These are phyloP conservation scores for Cyberlindnera mycetangii DNA, from an alignment of 805 yeast species.

Conservation along the genomic window DNA sequence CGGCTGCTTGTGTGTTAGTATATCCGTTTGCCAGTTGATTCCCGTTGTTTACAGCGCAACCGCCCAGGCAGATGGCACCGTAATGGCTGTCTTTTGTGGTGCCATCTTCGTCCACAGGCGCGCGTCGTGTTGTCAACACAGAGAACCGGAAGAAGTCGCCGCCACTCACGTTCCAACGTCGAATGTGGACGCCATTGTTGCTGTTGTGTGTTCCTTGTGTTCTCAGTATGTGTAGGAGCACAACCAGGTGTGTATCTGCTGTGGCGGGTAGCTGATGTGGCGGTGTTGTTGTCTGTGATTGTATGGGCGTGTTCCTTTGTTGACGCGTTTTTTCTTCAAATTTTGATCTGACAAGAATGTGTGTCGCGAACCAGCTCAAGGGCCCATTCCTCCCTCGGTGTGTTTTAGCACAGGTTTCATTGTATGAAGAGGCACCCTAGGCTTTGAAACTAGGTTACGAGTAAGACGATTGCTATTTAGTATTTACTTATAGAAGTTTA, in stretches of 20 bases:
- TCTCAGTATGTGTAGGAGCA: not conserved
- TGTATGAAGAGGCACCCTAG: no score
- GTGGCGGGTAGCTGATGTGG: slow-evolving; percentile 3
- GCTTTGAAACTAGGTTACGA: no score
- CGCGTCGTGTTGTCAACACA: slow-evolving; percentile 3
- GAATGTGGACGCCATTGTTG: slow-evolving; percentile 38
- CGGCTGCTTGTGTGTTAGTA: slow-evolving; percentile 45
- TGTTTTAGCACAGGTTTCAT: no score
- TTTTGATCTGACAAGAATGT: slow-evolving; percentile 18
- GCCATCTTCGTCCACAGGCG: not conserved
- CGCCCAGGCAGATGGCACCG: not conserved
- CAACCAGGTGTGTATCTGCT: not conserved
- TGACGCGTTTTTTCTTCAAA: slow-evolving; percentile 18
- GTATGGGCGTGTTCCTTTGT: slow-evolving; percentile 12
- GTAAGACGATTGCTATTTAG: no score
- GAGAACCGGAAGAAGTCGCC: not conserved
- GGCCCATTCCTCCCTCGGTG: not conserved
- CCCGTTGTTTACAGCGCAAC: not conserved
- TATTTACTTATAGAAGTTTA: no score
- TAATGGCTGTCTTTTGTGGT: no score
- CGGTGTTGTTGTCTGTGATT: slow-evolving; percentile 1
- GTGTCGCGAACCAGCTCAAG: slow-evolving; percentile 14
- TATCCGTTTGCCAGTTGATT: not conserved
- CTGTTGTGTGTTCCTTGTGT: not conserved
- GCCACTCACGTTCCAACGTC: slow-evolving; percentile 53